phyloP scores from a whole-genome alignment of 371 early-diverging fungal genomes.

The Lichtheimia hyalospora region DNA sequence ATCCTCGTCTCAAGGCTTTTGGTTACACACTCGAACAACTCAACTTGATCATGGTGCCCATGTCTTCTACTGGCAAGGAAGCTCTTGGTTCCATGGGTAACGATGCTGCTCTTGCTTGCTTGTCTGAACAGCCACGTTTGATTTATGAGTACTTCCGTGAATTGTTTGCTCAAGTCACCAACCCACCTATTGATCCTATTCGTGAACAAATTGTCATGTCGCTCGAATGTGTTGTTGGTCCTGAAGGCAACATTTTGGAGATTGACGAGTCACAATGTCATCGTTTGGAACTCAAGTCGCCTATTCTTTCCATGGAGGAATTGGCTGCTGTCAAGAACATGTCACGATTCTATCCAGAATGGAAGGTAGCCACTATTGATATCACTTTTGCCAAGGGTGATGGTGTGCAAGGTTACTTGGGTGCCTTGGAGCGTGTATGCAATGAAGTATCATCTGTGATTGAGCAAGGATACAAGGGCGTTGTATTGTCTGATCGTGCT shows the following conservation, averaged over 20 bases:
- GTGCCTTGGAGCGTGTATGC: constrained; percentile 84
- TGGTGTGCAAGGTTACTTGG: constrained; percentile 76
- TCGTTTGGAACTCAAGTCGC: constrained; percentile 78
- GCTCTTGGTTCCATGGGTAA: constrained; percentile 98
- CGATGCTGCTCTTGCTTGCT: constrained; percentile 92
- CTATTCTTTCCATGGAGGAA: constrained; percentile 83
- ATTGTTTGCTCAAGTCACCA: constrained; percentile 96
- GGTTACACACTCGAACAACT: constrained; percentile 94
- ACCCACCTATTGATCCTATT: constrained; percentile 97
- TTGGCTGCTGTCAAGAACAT: constrained; percentile 77
- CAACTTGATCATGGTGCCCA: constrained; percentile 83
- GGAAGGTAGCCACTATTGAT: constrained; percentile 85
- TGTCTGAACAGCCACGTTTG: constrained; percentile 84
- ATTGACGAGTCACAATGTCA: constrained; percentile 77
- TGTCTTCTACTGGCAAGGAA: constrained; percentile 89
- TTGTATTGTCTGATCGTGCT: constrained; percentile 82
- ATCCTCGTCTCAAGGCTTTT: constrained; percentile 87
- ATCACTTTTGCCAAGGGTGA: constrained; percentile 79
- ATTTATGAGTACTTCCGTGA: constrained; percentile 96
- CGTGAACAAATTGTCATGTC: constrained; percentile 98
- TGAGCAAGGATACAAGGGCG: constrained; percentile 74
- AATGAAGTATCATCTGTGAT: constrained; percentile 81
- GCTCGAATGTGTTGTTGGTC: constrained; percentile 91
- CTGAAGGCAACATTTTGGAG: constrained; percentile 92
- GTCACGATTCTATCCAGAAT: constrained; percentile 58